phyloP scores from a whole-genome alignment of 169 alveolate species.

The Cryptosporidium baileyi region DNA sequence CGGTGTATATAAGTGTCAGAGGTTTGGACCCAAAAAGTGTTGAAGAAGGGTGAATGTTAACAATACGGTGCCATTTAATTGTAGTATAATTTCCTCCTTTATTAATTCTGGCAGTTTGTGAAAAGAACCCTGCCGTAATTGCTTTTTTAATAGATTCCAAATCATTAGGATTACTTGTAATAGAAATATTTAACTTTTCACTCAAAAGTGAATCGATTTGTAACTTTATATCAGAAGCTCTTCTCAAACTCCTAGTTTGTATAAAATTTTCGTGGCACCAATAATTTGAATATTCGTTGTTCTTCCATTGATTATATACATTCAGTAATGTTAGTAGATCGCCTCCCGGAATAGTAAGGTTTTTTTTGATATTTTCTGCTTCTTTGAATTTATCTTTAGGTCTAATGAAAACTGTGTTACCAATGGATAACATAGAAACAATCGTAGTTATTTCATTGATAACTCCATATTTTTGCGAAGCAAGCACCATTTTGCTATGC shows the following conservation, averaged over 20 bases:
- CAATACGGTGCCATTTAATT: slow-evolving; percentile 92
- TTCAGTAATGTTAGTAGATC: slow-evolving; percentile 96
- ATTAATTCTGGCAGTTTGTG: slow-evolving; percentile 90
- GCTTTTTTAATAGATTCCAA: slow-evolving; percentile 89
- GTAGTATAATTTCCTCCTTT: slow-evolving; percentile 91
- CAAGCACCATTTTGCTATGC: slow-evolving; percentile 74
- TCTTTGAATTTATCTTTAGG: slow-evolving; percentile 96
- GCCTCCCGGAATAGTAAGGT: slow-evolving; percentile 94
- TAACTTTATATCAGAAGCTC: slow-evolving; percentile 97
- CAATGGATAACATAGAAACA: slow-evolving; percentile 97
- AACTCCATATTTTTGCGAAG: slow-evolving; percentile 93
- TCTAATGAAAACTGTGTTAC: slow-evolving; percentile 93
- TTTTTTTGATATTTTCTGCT: slow-evolving; percentile 97
- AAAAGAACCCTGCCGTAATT: slow-evolving; percentile 92
- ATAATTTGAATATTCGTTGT: slow-evolving; percentile 86
- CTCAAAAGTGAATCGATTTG: slow-evolving; percentile 88
- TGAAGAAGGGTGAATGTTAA: slow-evolving; percentile 94
- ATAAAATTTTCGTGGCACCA: slow-evolving; percentile 98
- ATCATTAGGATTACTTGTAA: slow-evolving; percentile 77
- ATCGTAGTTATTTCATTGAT: slow-evolving; percentile 94
- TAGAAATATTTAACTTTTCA: slow-evolving; percentile 80
- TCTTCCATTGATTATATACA: slow-evolving; percentile 97
- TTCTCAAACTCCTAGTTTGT: slow-evolving; percentile 92
- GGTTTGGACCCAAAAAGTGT: slow-evolving; percentile 89
- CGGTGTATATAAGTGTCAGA: slow-evolving; percentile 90